These are phyloP conservation scores for Phascolomyces articulosus DNA, from an alignment of 371 early-diverging fungal species.

Conservation along the genomic window DNA sequence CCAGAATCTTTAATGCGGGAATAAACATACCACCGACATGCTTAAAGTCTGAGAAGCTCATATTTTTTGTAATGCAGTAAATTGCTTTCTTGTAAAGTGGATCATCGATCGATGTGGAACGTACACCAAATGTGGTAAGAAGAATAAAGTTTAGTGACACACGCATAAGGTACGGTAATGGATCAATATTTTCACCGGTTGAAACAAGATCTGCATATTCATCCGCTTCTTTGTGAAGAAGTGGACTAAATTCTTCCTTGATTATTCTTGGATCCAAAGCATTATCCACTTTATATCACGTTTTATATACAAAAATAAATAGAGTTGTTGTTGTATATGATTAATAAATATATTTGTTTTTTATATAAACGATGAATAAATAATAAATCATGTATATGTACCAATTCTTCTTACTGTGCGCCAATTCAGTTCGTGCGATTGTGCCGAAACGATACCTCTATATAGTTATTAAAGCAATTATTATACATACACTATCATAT, in stretches of 20 bases:
- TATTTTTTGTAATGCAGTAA: not conserved
- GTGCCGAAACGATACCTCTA: too few relatives aligned
- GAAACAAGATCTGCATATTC: not conserved
- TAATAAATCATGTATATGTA: too few relatives aligned
- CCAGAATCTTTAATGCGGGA: not conserved
- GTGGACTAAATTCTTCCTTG: not conserved
- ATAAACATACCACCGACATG: not conserved
- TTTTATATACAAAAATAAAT: too few relatives aligned
- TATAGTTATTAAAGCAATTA: too few relatives aligned
- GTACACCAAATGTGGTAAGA: not conserved
- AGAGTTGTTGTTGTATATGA: not conserved
- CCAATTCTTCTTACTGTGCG: too few relatives aligned
- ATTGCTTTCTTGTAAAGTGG: not conserved
- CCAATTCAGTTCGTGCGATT: too few relatives aligned
- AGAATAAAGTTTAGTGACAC: not conserved
- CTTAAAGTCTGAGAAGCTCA: not conserved
- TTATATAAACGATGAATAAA: too few relatives aligned
- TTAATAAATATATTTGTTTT: not conserved
- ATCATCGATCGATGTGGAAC: not conserved
- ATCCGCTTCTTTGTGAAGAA: not conserved
- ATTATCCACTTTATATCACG: not conserved
- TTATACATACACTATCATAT: too few relatives aligned
- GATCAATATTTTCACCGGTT: slow-evolving; percentile 2
- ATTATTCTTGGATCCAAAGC: not conserved
- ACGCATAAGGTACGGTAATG: not conserved